Conservation (phyloP, 805 yeast genomes). For the Wilhelminamyces savonicus region DNA sequence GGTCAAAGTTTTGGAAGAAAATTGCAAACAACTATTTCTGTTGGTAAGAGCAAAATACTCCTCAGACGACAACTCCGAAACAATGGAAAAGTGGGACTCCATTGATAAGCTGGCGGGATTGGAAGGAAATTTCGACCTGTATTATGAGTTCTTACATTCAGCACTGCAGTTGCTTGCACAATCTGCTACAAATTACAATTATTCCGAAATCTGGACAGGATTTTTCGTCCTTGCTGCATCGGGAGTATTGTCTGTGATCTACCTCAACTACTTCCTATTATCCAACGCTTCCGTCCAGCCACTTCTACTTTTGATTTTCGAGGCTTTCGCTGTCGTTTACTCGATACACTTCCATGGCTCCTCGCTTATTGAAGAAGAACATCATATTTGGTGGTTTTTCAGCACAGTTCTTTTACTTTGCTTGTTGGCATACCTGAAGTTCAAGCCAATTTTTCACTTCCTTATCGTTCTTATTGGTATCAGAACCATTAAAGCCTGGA, state of each 20-base stretch:
- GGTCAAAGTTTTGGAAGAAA: constrained; percentile 39
- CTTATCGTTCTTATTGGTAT: constrained; percentile 25
- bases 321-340: constrained; percentile 35
- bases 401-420: constrained; percentile 10
- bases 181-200: constrained; percentile 70
- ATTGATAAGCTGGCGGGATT: constrained; percentile 7
- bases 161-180: constrained; percentile 48
- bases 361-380: constrained; percentile 85
- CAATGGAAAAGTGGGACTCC: constrained; percentile 1
- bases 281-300: constrained; percentile 1
- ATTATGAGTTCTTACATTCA: constrained; percentile 31
- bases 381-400: constrained; percentile 86
- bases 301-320: constrained; percentile 2
- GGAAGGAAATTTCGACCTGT: constrained; percentile 8
- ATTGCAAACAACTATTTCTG: constrained; percentile 49
- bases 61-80: constrained; percentile 1
- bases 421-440: constrained; percentile 4
- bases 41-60: constrained; percentile 39
- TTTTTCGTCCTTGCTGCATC: constrained; percentile 7
- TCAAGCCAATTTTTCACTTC: constrained; percentile 2
- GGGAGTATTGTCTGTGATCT: constrained; percentile 1
- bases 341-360: constrained; percentile 78
- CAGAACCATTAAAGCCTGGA: constrained; percentile 75
- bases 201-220: constrained; percentile 36
- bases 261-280: constrained; percentile 1